phyloP scores from a whole-genome alignment of 139 green algal genomes.

The Micractinium conductrix region DNA sequence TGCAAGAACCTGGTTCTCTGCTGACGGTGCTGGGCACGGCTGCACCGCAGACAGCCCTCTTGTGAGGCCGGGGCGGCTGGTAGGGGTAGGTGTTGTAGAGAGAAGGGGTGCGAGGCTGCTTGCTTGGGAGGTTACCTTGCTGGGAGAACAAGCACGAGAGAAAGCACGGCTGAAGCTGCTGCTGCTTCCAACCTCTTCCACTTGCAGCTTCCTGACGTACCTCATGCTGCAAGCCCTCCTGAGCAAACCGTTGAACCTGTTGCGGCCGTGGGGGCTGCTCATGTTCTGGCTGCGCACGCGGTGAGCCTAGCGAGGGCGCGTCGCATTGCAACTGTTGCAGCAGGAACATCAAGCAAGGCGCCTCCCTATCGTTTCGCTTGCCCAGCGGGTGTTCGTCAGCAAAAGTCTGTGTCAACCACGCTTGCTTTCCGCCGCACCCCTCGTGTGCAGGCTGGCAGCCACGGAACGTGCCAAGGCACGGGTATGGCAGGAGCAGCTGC shows the following conservation, averaged over 20 bases:
- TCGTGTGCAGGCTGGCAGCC: conserved; percentile 1
- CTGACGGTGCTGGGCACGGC: conserved; percentile 64
- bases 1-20: conserved; percentile 36
- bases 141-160: neutral
- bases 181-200: neutral
- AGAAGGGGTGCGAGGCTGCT: no score
- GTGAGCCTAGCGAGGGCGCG: neutral
- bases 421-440: neutral
- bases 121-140: neutral
- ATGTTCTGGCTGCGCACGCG: conserved; percentile 37
- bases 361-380: neutral
- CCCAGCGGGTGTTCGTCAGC: neutral
- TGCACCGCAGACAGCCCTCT: conserved; percentile 70
- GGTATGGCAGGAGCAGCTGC: conserved; percentile 61
- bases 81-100: neutral
- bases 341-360: neutral
- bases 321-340: neutral
- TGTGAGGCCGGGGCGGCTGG: conserved; percentile 60
- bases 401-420: neutral
- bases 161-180: neutral
- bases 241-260: conserved; percentile 33
- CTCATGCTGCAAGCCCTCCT: conserved; percentile 18
- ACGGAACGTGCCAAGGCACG: conserved; percentile 58
- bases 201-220: conserved; percentile 2
- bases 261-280: conserved; percentile 26